Conservation (phyloP, 305 asterid species). For the Solanum aculeatissimum region DNA sequence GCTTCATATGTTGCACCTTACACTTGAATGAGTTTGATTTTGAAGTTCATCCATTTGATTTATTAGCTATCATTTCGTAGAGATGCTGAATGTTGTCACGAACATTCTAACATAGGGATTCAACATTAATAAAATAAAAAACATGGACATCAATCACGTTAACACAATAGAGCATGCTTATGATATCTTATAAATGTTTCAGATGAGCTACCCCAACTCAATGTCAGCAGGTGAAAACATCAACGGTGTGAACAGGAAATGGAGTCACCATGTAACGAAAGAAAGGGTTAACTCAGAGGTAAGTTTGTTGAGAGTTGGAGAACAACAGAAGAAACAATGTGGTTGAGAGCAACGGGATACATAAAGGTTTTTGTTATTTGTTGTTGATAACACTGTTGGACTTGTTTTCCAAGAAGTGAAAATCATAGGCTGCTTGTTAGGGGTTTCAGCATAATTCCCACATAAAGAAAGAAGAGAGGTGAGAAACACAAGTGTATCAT, state of each 20-base stretch:
- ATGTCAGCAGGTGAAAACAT: not conserved
- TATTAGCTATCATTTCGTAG: no score
- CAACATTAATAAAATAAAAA: no score
- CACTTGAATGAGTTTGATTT: not conserved
- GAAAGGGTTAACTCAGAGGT: not conserved
- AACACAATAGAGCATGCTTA: not conserved
- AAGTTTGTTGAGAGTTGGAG: not conserved
- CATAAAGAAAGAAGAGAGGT: not conserved
- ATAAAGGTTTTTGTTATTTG: not conserved
- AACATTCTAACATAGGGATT: no score
- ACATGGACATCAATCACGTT: no score
- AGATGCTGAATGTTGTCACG: no score
- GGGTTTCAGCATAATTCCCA: not conserved
- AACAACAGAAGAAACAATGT: not conserved
- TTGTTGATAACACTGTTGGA: not conserved
- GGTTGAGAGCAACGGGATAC: not conserved
- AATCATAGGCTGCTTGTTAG: not conserved
- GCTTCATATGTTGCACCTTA: not conserved
- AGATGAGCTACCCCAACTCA: not conserved
- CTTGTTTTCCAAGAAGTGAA: not conserved
- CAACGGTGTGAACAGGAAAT: not conserved
- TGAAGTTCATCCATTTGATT: no score
- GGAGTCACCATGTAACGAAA: not conserved
- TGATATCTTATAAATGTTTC: not conserved
- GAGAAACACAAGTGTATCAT: constrained; percentile 4